Percentiles rank a stretch among this genome's conserved stretches.
phyloP scores from a whole-genome alignment of 495 filamentous ascomycete species.

The Friedmanniomyces endolithicus region DNA sequence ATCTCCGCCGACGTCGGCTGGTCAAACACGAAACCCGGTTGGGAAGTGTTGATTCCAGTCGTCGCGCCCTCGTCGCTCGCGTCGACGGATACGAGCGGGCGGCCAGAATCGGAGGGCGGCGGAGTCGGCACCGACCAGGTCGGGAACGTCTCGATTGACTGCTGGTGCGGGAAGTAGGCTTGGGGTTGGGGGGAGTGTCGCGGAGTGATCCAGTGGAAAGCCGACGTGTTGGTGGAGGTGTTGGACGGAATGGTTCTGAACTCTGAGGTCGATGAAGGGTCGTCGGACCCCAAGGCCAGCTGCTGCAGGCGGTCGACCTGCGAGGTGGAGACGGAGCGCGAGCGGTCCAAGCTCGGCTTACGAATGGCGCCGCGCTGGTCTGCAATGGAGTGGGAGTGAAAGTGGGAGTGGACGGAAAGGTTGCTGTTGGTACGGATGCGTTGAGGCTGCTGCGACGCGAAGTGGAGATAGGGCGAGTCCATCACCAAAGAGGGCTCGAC shows the following conservation, averaged over 20 bases:
- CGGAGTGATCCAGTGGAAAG: constrained; percentile 15
- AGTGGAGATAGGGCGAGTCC: constrained; percentile 17
- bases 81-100: constrained; percentile 12
- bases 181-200: constrained; percentile 16
- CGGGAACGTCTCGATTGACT: constrained; percentile 12
- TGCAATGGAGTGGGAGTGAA: too few relatives aligned
- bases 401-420: constrained; percentile 10
- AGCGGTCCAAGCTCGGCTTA: constrained; percentile 9
- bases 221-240: not conserved
- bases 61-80: constrained; percentile 4
- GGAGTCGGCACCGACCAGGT: constrained; percentile 17
- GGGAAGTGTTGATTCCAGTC: not conserved
- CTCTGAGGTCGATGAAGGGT: not conserved
- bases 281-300: constrained; percentile 1
- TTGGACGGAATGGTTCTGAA: too few relatives aligned
- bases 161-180: not conserved
- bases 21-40: constrained; percentile 5
- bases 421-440: constrained; percentile 15
- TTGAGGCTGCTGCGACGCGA: constrained; percentile 7
- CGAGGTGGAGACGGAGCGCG: constrained; percentile 5
- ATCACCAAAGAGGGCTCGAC: constrained; percentile 1
- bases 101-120: constrained; percentile 17
- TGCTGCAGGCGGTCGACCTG: constrained; percentile 15
- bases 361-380: constrained; percentile 13
- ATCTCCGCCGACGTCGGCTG: constrained; percentile 17